phyloP scores from a whole-genome alignment of 1,284 basidiomycete genomes.

The Pseudozyma pruni region DNA sequence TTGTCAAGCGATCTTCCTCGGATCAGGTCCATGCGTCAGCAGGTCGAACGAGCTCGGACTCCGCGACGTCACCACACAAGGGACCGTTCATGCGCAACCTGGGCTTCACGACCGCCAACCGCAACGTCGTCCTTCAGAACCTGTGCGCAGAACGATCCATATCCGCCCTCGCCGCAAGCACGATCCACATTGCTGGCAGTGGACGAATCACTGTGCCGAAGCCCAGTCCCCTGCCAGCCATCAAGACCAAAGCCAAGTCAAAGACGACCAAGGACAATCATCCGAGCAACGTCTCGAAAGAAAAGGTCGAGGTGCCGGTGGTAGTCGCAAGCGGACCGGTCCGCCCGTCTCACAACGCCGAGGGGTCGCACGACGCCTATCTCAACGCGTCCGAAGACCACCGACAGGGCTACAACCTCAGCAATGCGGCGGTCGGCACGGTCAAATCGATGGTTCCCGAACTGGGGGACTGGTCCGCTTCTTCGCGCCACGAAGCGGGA shows the following conservation, averaged over 20 bases:
- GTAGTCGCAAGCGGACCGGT: not conserved
- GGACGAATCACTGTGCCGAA: conserved; percentile 30
- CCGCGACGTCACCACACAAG: not conserved
- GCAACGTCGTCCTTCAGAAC: conserved; percentile 40
- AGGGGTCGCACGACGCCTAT: conserved; percentile 9
- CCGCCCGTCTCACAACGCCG: conserved; percentile 1
- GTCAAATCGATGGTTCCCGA: conserved; percentile 46
- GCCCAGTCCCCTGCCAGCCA: not conserved
- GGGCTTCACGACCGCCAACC: conserved; percentile 41
- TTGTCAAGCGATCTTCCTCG: conserved; percentile 22
- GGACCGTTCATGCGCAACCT: conserved; percentile 38
- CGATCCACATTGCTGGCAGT: conserved; percentile 27
- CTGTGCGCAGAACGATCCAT: conserved; percentile 32
- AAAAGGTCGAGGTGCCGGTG: not conserved
- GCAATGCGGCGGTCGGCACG: conserved; percentile 12
- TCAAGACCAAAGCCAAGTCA: conserved; percentile 8
- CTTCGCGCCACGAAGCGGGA: conserved; percentile 4
- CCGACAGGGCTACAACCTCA: conserved; percentile 28
- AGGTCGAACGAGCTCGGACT: conserved; percentile 3
- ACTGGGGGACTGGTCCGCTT: conserved; percentile 33
- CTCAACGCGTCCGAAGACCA: conserved; percentile 22
- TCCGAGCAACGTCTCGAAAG: not conserved
- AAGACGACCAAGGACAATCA: conserved; percentile 3
- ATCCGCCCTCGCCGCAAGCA: conserved; percentile 31
- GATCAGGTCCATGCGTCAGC: conserved; percentile 23